These are phyloP conservation scores for Sporopachydermia quercuum DNA, from an alignment of 805 yeast species.

Conservation along the genomic window DNA sequence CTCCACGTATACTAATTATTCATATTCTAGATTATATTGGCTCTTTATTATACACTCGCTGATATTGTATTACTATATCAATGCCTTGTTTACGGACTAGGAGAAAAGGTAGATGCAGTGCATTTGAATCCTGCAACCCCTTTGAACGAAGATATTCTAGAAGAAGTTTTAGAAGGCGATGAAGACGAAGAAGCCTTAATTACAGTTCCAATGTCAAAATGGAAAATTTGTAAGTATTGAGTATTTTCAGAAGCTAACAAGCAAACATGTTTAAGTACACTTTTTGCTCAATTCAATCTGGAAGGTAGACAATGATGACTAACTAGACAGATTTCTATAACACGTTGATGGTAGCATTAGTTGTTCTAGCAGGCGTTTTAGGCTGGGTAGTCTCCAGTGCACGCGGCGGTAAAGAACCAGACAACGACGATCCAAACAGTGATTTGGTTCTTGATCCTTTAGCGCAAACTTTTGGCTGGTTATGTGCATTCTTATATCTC, in stretches of 20 bases:
- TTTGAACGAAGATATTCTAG: conserved; percentile 54
- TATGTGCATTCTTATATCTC: conserved; percentile 58
- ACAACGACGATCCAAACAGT: conserved; percentile 18
- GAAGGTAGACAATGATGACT: conserved; percentile 3
- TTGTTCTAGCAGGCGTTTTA: conserved; percentile 63
- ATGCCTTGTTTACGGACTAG: conserved; percentile 65
- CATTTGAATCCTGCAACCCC: conserved; percentile 88
- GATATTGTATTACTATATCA: conserved; percentile 76
- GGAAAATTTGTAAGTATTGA: conserved; percentile 6
- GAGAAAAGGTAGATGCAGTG: conserved; percentile 46
- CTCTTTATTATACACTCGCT: conserved; percentile 84
- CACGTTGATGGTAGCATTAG: conserved; percentile 44
- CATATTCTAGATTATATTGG: conserved; percentile 41
- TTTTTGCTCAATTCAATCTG: neutral
- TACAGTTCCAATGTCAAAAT: conserved; percentile 7
- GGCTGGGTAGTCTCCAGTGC: conserved; percentile 71
- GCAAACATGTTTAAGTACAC: too few relatives aligned
- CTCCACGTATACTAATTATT: neutral
- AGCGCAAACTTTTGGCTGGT: conserved; percentile 82
- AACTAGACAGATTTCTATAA: conserved; percentile 14
- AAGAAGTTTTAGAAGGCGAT: conserved; percentile 38
- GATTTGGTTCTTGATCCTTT: conserved; percentile 46
- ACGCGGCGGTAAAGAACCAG: conserved; percentile 26
- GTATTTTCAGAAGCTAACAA: neutral
- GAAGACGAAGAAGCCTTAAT: conserved; percentile 6